Evolutionary conservation across 805 yeast species (phyloP), one percentile per base, ranked within the genome.

Genomic region (Phaffomyces antillensis): DNA sequence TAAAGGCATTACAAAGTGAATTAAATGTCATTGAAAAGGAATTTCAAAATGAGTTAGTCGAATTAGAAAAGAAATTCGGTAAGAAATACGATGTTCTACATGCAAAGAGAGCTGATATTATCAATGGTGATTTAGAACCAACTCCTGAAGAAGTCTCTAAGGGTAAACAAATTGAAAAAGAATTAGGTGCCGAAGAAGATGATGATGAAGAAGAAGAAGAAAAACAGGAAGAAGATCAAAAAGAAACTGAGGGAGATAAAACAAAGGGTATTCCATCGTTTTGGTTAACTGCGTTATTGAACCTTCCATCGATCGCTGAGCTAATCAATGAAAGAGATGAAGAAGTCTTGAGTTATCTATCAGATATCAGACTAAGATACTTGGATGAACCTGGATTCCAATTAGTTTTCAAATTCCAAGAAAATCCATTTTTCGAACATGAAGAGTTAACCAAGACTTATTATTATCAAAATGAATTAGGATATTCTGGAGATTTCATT

Each of bases 221-320:
- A 24, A 74, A 66, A 17, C 71, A 64, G 5, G 73, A 64, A 2
- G 74, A 66, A 11, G 75, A 64, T 5, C 76, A 67, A 16, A 74
- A 65, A n/a, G 75, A 66, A 30, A 7, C 6, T 20, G 23, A 20
- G 6, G 23, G 59, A 1, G 72, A 64, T 28, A 70, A 65, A 18
- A 66, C 71, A 41, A 72, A 72, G 50, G 99, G 99, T 52, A 78
- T 93, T 54, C 98, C 99, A 46, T 81, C 85, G 40, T 93, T 93
- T 73, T 93, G 99, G 99, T 75, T 91, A 58, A 93, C 98, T 17
- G 95, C 98, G 7, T 71, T 93, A 66, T 91, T 85, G 64, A 93
- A 90, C 68, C 72, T 93, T 55, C 78, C 81, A 26, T 80, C 86
- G 26, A 79, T 90, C 40, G 77, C 88, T 31, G 95, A 89, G 50